Conservation (phyloP, 441 rosid genomes). For the Bocquillonia castaneifolia region DNA sequence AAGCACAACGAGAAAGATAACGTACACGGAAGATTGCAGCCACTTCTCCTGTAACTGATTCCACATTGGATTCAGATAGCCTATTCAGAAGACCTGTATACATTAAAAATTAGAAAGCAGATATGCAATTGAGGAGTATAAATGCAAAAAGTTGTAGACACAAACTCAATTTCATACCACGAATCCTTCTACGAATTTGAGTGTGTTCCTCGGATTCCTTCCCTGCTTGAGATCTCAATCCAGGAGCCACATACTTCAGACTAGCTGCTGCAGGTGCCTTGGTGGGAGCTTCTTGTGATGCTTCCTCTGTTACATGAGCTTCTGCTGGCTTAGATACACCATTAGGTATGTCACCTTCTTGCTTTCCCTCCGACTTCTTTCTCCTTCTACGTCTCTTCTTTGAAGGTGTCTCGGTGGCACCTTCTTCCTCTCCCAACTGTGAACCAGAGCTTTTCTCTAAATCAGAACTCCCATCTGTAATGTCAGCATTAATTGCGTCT, state of each 20-base stretch:
- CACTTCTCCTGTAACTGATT: conserved; percentile 72
- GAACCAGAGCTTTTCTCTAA: conserved; percentile 28
- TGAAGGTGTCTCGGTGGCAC: conserved; percentile 23
- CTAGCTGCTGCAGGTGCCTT: conserved; percentile 24
- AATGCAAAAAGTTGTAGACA: neutral
- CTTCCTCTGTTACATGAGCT: conserved; percentile 21
- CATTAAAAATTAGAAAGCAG: conserved; percentile 6
- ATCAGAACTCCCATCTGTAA: conserved; percentile 29
- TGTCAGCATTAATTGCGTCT: conserved; percentile 28
- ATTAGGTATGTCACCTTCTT: conserved; percentile 23
- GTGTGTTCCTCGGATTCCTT: conserved; percentile 60
- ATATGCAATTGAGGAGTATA: conserved; percentile 8
- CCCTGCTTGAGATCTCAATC: conserved; percentile 48
- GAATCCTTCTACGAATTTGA: conserved; percentile 58
- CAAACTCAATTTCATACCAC: conserved; percentile 48
- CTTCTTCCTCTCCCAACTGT: conserved; percentile 31
- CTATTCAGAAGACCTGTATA: conserved; percentile 75
- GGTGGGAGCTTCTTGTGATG: conserved; percentile 26
- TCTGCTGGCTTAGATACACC: conserved; percentile 27
- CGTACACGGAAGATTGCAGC: conserved; percentile 60
- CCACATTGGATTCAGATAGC: conserved; percentile 80
- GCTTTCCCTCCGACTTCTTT: conserved; percentile 31
- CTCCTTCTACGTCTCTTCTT: conserved; percentile 39
- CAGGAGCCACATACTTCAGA: conserved; percentile 66
- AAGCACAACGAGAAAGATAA: conserved; percentile 13